These are phyloP conservation scores for Shiraia sp. DNA, from an alignment of 2,329 filamentous ascomycete genomes.

Conservation along the genomic window DNA sequence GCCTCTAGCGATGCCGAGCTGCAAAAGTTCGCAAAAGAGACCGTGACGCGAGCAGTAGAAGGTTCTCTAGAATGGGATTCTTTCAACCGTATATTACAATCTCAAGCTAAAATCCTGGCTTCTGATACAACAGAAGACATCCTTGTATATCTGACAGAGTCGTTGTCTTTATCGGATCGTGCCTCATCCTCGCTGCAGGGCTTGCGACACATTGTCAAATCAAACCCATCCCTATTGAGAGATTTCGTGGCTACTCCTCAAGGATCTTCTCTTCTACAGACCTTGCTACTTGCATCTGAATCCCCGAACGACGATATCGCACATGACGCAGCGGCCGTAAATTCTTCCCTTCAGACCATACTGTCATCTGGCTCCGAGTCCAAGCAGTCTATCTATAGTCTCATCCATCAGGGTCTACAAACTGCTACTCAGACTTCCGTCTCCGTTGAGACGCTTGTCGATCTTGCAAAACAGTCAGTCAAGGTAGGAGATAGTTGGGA, in stretches of 20 bases:
- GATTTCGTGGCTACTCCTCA: conserved; percentile 49
- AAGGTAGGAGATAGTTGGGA: conserved; percentile 35
- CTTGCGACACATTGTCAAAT: conserved; percentile 49
- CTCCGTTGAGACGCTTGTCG: conserved; percentile 61
- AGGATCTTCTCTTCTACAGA: conserved; percentile 57
- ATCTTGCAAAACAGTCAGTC: conserved; percentile 56
- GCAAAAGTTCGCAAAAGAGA: conserved; percentile 40
- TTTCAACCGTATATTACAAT: conserved; percentile 41
- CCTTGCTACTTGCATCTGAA: conserved; percentile 58
- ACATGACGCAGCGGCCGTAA: conserved; percentile 47
- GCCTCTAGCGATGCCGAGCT: conserved; percentile 41
- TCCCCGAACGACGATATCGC: conserved; percentile 57
- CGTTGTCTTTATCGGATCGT: conserved; percentile 42
- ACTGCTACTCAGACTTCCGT: conserved; percentile 48
- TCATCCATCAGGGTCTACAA: conserved; percentile 57
- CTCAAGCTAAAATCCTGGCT: conserved; percentile 37
- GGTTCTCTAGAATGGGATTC: conserved; percentile 42
- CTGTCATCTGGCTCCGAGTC: conserved; percentile 45
- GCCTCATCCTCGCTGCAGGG: conserved; percentile 48
- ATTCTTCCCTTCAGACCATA: conserved; percentile 40
- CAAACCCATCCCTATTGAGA: conserved; percentile 47
- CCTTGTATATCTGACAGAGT: conserved; percentile 44
- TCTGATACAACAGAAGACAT: conserved; percentile 43
- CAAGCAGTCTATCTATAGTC: conserved; percentile 53
- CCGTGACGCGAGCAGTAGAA: conserved; percentile 32